phyloP scores from a whole-genome alignment of 306 rosid species.

The Vicia faba region DNA sequence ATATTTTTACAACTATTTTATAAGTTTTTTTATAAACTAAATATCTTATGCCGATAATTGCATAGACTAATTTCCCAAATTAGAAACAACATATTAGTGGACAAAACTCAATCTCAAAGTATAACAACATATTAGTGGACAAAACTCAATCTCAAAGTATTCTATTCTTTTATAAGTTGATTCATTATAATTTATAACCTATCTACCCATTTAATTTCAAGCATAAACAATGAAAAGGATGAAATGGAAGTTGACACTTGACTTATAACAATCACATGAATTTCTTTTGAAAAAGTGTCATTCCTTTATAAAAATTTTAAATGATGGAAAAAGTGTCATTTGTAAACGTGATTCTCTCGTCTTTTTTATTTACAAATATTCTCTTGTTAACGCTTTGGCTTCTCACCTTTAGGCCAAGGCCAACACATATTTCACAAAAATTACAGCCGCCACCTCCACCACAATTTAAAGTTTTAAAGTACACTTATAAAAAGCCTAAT shows the following conservation, averaged over 20 bases:
- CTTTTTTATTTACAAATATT: constrained; percentile 35
- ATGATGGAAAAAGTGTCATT: constrained; percentile 40
- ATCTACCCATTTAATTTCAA: background rate
- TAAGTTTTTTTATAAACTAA: no score
- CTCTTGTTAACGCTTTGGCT: constrained; percentile 31
- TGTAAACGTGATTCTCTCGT: constrained; percentile 37
- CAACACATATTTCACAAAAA: constrained; percentile 31
- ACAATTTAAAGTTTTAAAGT: constrained; percentile 50
- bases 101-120: no score
- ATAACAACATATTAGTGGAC: no score
- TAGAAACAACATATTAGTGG: no score
- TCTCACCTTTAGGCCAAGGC: constrained; percentile 32
- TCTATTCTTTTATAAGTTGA: no score
- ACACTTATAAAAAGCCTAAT: constrained; percentile 38
- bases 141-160: no score
- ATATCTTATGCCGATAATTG: no score
- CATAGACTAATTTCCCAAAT: no score
- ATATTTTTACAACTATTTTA: no score
- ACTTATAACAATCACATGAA: constrained; percentile 28
- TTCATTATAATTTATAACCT: no score
- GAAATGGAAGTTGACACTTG: background rate
- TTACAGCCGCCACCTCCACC: constrained; percentile 56
- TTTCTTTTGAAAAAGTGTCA: constrained; percentile 35
- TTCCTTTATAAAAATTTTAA: constrained; percentile 20
- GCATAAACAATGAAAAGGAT: constrained; percentile 3